Base-by-base conservation (phyloP, 2,329 filamentous ascomycete genomes). In the Exophiala sp. region DNA sequence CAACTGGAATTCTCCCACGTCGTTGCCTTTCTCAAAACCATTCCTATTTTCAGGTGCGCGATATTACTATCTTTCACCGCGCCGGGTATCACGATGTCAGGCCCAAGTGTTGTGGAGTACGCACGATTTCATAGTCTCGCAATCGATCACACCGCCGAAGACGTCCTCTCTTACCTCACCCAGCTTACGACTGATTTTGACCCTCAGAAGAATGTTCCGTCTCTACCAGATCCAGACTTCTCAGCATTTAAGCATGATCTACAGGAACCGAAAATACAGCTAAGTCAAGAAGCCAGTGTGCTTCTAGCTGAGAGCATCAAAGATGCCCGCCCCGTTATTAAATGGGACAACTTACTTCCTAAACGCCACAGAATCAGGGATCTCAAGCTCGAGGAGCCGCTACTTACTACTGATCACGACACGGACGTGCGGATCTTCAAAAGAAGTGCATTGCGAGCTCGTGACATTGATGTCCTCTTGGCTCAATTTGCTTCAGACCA, bases 91-190 rank as follows among this genome's bases (percentile, higher is more conserved):
- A 10, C 41, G 5, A 60, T 64, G 57, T 61, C 62, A 18, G 69
- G 72, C n/a, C 66, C 66, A 12, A 70, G 70, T 16, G 60, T 74
- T 5, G 64, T 78, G 6, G 72, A 77, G 14, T 80, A 79, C 58
- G 76, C 77, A 16, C 71, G 75, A 20, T 72, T 70, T 45, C 65
- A 78, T 53, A 70, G 70, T 3, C 66, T 79, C 18, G 72, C 70
- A 32, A 64, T 53, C 47, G 65, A 75, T 52, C 72, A 72, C 61
- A 64, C 63, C 3, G 61, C 61, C 4, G 59, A 69, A 1, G 51
- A 68, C 41, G 66, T 68, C 1, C 35, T 63, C 2, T 20, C 39
- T 49, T 65, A 38, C 18, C 62, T 4, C 32, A 52, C 18, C 34
- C 52, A 8, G 41, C 50, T 35, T 38, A 11, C n/a, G 34, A 32